These are phyloP conservation scores for Euryodendron excelsum DNA, from an alignment of 148 eudicot species.

Conservation along the genomic window DNA sequence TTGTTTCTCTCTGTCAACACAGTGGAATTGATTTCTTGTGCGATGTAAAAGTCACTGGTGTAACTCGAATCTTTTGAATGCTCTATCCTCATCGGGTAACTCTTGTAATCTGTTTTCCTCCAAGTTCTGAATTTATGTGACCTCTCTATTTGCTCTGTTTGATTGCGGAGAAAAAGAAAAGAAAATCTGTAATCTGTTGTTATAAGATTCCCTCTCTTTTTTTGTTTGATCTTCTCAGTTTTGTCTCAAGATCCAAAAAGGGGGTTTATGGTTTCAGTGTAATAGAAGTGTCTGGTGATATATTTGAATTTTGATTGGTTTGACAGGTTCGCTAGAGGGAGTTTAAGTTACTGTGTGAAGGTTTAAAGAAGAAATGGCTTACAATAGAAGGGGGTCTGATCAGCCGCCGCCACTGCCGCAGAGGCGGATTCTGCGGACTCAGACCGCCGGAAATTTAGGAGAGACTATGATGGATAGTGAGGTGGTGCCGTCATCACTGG, in stretches of 20 bases:
- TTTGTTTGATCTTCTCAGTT: background rate
- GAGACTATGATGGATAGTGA: slow-evolving; percentile 67
- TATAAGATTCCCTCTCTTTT: background rate
- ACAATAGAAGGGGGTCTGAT: slow-evolving; percentile 46
- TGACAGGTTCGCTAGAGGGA: slow-evolving; percentile 20
- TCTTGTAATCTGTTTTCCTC: background rate
- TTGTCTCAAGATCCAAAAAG: slow-evolving; percentile 7
- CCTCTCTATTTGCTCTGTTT: background rate
- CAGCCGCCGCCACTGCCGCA: slow-evolving; percentile 35
- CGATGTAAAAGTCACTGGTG: background rate
- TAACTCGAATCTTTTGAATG: background rate
- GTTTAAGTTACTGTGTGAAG: slow-evolving; percentile 6
- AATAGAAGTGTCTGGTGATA: background rate
- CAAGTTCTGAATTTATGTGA: background rate
- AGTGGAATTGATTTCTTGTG: background rate
- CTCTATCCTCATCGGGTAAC: background rate
- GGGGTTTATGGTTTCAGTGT: slow-evolving; percentile 1
- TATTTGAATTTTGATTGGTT: slow-evolving; percentile 4
- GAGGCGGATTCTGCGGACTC: slow-evolving; percentile 51
- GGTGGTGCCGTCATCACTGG: slow-evolving; percentile 67
- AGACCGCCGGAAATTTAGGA: slow-evolving; percentile 59
- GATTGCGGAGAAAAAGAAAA: background rate
- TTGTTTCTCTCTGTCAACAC: background rate
- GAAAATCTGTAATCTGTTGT: background rate
- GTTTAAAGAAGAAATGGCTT: slow-evolving; percentile 34